These are phyloP conservation scores for Serendipita indica DNA, from an alignment of 768 basidiomycete species.

Conservation along the genomic window DNA sequence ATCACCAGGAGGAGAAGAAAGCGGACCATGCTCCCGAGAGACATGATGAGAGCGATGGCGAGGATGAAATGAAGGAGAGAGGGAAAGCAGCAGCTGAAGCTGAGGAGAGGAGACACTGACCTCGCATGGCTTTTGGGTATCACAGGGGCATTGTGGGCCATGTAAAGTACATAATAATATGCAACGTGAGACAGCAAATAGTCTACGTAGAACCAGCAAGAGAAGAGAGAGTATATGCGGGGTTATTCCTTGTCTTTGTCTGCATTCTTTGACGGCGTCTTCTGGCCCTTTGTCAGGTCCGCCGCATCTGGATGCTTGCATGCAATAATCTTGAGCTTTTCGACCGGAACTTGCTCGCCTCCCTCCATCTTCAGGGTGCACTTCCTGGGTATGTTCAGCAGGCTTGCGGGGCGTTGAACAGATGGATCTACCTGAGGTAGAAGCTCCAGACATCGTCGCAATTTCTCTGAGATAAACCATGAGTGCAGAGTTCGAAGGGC, in stretches of 20 bases:
- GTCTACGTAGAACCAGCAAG: no score
- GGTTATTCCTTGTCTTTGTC: conserved; percentile 1
- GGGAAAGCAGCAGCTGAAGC: background rate
- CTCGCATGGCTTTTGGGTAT: no score
- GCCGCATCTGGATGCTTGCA: conserved; percentile 92
- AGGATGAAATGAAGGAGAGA: background rate
- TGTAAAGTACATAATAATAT: no score
- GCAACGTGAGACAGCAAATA: no score
- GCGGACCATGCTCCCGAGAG: background rate
- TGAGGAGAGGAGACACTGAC: background rate
- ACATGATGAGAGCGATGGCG: background rate
- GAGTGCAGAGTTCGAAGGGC: background rate
- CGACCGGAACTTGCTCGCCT: conserved; percentile 56
- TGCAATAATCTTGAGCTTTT: conserved; percentile 92
- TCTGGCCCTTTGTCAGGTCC: conserved; percentile 39
- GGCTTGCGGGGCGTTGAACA: no score
- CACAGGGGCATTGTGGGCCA: no score
- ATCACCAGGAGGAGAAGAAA: conserved; percentile 18
- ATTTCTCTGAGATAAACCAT: conserved; percentile 36
- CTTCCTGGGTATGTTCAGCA: background rate
- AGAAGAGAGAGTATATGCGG: no score
- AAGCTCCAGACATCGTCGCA: conserved; percentile 99
- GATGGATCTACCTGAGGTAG: conserved; percentile 70
- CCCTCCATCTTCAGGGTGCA: conserved; percentile 75
- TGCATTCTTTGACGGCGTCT: background rate